phyloP scores from a whole-genome alignment of 352 stramenopile genomes.

The Pythium myriotylum region DNA sequence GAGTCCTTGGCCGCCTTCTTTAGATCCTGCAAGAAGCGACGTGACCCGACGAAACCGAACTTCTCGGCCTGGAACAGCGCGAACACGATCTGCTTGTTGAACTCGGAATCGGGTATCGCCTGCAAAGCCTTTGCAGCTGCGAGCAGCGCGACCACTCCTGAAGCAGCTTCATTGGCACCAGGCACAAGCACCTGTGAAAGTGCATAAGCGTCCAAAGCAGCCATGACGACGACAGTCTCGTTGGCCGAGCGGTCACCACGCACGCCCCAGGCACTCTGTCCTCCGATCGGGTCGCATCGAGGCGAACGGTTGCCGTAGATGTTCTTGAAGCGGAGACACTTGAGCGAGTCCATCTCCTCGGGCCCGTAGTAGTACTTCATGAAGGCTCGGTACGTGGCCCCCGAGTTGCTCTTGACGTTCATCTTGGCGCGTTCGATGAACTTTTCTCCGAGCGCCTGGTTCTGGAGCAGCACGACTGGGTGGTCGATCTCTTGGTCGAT shows the following conservation, averaged over 20 bases:
- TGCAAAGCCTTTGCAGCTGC: constrained; percentile 71
- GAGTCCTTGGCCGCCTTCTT: constrained; percentile 51
- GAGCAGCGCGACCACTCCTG: constrained; percentile 74
- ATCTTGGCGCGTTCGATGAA: constrained; percentile 61
- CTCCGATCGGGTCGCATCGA: constrained; percentile 79
- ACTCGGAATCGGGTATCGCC: constrained; percentile 55
- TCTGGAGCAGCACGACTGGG: constrained; percentile 66
- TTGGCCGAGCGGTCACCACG: constrained; percentile 52
- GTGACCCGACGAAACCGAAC: constrained; percentile 83
- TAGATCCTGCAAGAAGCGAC: constrained; percentile 74
- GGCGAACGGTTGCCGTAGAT: constrained; percentile 65
- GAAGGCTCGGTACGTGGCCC: constrained; percentile 69
- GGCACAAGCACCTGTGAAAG: constrained; percentile 73
- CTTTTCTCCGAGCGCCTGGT: constrained; percentile 34
- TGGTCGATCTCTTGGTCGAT: constrained; percentile 50
- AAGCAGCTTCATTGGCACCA: constrained; percentile 75
- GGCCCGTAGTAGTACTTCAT: constrained; percentile 89
- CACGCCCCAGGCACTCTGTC: constrained; percentile 71
- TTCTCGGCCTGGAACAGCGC: constrained; percentile 80
- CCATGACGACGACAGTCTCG: constrained; percentile 74
- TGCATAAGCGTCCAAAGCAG: constrained; percentile 73
- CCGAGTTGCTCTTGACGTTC: constrained; percentile 46
- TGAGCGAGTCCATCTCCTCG: constrained; percentile 64
- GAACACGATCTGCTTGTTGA: constrained; percentile 83
- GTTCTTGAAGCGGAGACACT: constrained; percentile 78